Evolutionary conservation across 768 basidiomycete species (phyloP), one percentile per base, ranked within the genome.

Genomic region (Rhizopogon rudus): DNA sequence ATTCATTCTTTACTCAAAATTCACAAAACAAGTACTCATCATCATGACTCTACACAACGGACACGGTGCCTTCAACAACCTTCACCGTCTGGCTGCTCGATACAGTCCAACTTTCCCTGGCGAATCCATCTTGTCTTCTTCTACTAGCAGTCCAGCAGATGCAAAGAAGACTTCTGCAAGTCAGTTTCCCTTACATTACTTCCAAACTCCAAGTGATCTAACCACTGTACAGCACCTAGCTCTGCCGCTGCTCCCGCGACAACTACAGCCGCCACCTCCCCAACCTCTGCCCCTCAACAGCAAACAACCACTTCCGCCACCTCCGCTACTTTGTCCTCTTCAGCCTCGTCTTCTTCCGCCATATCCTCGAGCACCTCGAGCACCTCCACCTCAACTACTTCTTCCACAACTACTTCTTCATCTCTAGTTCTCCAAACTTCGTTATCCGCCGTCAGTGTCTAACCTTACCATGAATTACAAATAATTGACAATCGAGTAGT

Each of bases 1-100:
- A 6, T 53, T 54, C 68, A 43, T 53, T 71, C 66, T 29, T 69
- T 65, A 64, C 59, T 55, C 37, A 39, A 54, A 56, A 25, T 25
- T 5, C 25, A 25, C 25, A 25, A 25, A 25, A 25, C 4, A 25
- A 25, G 25, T 6, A n/a, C 14, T 39, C 16, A 17, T 10, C 17
- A 44, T 31, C 39, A 60, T 60, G 59, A 33, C 44, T 22, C 35
- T 10, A 49, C 52, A 58, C 44, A 33, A 69, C 46, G 64, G 51
- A 44, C 68, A 61, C 9, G 35, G 48, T 14, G 35, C 54, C 5
- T 57, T 45, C 6, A 46, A 52, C 16, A 55, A 46, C 16, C 50
- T 52, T 22, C 60, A 60, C 49, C 55, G n/a, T 10, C 39, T 61
- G 0, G 58, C 39, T 37, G 63, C 52, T 33, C 65, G 64, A 3